Evolutionary conservation across 352 stramenopile genomes (phyloP), one percentile per base, ranked within the genome.

Genomic region (Elongisporangium senticosum): DNA sequence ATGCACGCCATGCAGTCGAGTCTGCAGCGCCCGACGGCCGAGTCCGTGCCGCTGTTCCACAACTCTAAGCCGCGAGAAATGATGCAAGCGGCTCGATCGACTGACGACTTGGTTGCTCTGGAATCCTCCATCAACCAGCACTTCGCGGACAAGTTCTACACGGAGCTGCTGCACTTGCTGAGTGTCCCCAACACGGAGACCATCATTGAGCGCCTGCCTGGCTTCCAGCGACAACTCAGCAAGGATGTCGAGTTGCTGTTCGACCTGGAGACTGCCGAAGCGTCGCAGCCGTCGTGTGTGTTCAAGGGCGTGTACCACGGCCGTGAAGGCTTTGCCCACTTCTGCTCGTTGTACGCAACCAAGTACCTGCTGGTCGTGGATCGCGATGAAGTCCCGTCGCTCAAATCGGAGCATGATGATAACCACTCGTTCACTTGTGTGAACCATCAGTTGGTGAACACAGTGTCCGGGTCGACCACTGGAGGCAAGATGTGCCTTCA

Each of bases 251-350:
- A 95, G 64, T 58, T 95, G 23, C 74, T 87, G 26, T 95, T 95
- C 50, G 84, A 95, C 49, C 56, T 95, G 4, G 86, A 95, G 55
- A 90, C 86, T 7, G 63, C 76, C 33, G 86, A 95, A 55, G 81
- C 65, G 2, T 72, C 71, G 20, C 75, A 91, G 61, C 81, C 83
- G 49, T 90, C 79, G 37, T 93, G 83, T 39, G 83, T 95, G 47
- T 95, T 91, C 68, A 93, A 95, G 65, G 86, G 86, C 50, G 83
- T 92, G 22, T 95, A 93, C 69, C 83, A 95, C 56, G 86, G 82
- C 49, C 81, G 86, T 11, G 86, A 95, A 64, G 86, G 86, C 7
- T 86, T 95, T 54, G 86, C 92, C 53, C 82, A 95, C 58, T 95
- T 93, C 62, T 67, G 83, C 20, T 75, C 83, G 61, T 64, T 95